Conservation (phyloP, 2,329 filamentous ascomycete genomes). For the Orbilia quercus region DNA sequence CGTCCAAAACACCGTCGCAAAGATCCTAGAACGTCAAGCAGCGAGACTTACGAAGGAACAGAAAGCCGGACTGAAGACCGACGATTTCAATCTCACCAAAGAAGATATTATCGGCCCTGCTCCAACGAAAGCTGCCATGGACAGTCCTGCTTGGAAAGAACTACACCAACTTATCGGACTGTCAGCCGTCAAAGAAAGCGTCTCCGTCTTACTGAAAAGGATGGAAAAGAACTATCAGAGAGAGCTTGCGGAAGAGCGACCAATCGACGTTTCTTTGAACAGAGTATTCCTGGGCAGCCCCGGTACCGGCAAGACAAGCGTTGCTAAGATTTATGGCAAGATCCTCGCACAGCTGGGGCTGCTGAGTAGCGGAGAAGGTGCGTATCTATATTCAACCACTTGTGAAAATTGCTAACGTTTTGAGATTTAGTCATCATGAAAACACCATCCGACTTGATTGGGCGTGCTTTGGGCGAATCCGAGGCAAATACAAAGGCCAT, state of each 20-base stretch:
- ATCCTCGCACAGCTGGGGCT: slow-evolving; percentile 76
- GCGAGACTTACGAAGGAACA: slow-evolving; percentile 68
- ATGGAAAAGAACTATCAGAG: slow-evolving; percentile 74
- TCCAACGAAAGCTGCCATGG: slow-evolving; percentile 69
- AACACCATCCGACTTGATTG: slow-evolving; percentile 79
- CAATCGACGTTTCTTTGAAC: slow-evolving; percentile 73
- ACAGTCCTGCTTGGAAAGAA: slow-evolving; percentile 69
- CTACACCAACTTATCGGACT: slow-evolving; percentile 73
- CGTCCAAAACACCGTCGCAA: slow-evolving; percentile 72
- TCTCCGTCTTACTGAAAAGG: slow-evolving; percentile 71
- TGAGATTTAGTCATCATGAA: slow-evolving; percentile 69
- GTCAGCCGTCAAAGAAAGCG: slow-evolving; percentile 71
- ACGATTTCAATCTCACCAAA: slow-evolving; percentile 72
- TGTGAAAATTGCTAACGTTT: slow-evolving; percentile 9
- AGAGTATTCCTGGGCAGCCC: slow-evolving; percentile 77
- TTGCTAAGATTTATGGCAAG: slow-evolving; percentile 77
- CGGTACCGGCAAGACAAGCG: slow-evolving; percentile 80
- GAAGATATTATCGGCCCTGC: slow-evolving; percentile 77
- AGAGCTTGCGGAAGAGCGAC: slow-evolving; percentile 72
- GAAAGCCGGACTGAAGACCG: slow-evolving; percentile 63
- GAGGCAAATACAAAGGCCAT: slow-evolving; percentile 79
- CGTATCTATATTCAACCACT: neutral
- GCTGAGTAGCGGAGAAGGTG: slow-evolving; percentile 73
- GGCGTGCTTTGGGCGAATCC: slow-evolving; percentile 72
- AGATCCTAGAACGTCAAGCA: slow-evolving; percentile 71